phyloP scores from a whole-genome alignment of 2,329 filamentous ascomycete genomes.

The Microdochium paspali region DNA sequence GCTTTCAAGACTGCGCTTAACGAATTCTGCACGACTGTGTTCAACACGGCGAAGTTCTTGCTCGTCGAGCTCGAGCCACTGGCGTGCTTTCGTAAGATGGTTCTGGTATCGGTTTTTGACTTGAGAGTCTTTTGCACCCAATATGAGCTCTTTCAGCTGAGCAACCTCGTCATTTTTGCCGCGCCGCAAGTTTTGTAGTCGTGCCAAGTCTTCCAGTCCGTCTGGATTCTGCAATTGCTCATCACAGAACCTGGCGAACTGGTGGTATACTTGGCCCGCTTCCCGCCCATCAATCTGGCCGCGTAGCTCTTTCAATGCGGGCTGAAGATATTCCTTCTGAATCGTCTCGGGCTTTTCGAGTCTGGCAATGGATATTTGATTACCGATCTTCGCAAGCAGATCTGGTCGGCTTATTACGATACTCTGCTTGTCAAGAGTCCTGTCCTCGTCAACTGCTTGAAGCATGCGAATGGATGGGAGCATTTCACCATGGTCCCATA shows the following conservation, averaged over 20 bases:
- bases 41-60: slow-evolving; percentile 74
- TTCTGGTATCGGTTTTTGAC: slow-evolving; percentile 46
- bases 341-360: slow-evolving; percentile 88
- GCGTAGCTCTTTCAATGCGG: slow-evolving; percentile 73
- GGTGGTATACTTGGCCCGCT: slow-evolving; percentile 83
- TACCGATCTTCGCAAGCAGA: slow-evolving; percentile 76
- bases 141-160: slow-evolving; percentile 56
- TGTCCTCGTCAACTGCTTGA: slow-evolving; percentile 57
- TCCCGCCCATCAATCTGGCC: slow-evolving; percentile 58
- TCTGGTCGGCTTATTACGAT: slow-evolving; percentile 67
- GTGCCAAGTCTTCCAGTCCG: slow-evolving; percentile 71
- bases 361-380: slow-evolving; percentile 81
- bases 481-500: slow-evolving; percentile 93
- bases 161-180: slow-evolving; percentile 73
- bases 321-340: slow-evolving; percentile 74
- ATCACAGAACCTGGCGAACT: slow-evolving; percentile 93
- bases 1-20: slow-evolving; percentile 85
- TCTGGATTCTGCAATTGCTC: slow-evolving; percentile 84
- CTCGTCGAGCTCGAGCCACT: slow-evolving; percentile 85
- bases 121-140: slow-evolving; percentile 39
- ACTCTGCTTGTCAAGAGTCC: slow-evolving; percentile 56
- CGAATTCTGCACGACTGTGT: slow-evolving; percentile 68
- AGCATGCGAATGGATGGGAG: slow-evolving; percentile 83
- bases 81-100: slow-evolving; percentile 63
- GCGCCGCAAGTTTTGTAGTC: slow-evolving; percentile 69